Evolutionary conservation across 257 asterid species (phyloP), one percentile per base, ranked within the genome.

Genomic region (Jaltomata sinuosa): DNA sequence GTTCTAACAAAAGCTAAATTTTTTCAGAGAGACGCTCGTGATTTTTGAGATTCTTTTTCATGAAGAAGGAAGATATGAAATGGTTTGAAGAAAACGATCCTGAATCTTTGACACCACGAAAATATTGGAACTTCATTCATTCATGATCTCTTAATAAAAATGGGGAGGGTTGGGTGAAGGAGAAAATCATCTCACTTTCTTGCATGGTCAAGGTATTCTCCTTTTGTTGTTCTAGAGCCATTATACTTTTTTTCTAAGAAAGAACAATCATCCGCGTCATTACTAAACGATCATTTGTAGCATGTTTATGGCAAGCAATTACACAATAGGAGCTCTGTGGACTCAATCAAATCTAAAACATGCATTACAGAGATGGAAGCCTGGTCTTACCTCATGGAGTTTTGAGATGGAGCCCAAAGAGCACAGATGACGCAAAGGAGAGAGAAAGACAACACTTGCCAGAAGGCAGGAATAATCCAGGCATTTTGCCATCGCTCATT

Each of bases 391-490:
- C 98, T 59, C 94, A 71, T 95, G 82, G 99, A 92, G 88, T 88
- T 95, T 87, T 93, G 98, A 42, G 99, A 93, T 71, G 98, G 98
- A 6, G 98, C 97, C 98, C 98, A 94, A 65, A 94, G 98, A 84
- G 96, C 94, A 84, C 98, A 93, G 85, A 96, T 93, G 90, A 96
- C 91, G 4, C 98, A 93, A 80, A 96, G 90, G 84, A 96, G 93
- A 74, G 96, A 93, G 92, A 94, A 93, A 38, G 99, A 94, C 90
- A 93, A 79, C 62, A 96, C 97, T 84, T 94, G 97, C 99, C 99
- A 96, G 88, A 96, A 96, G 84, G 97, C 99, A 61, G 98, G 95
- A 86, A 96, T 93, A 88, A 96, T 88, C 99, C 98, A 96, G 64
- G 98, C 98, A 81, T 91, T 96, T 89, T 87, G 94, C 99, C 99